A percentile compares a stretch with the other conserved stretches of the same genome.
These are phyloP conservation scores for Epichloe hybrida DNA, from an alignment of 2,329 filamentous ascomycete species.

Conservation along the genomic window DNA sequence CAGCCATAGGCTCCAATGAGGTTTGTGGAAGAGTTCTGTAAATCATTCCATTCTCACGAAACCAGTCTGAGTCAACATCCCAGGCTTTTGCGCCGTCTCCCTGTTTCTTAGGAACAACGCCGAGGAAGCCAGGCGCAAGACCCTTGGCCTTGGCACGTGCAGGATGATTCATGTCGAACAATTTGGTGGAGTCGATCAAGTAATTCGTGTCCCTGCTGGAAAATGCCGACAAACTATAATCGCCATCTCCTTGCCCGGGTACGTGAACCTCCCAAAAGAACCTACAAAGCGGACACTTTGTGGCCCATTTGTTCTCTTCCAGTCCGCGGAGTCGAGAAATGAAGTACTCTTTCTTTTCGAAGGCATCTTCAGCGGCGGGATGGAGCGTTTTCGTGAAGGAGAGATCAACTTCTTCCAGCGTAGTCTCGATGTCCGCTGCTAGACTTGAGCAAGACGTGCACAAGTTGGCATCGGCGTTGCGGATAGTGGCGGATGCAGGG, in stretches of 20 bases:
- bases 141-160: constrained; percentile 16
- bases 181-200: constrained; percentile 17
- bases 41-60: constrained; percentile 20
- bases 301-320: constrained; percentile 19
- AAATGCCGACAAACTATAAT: constrained; percentile 20
- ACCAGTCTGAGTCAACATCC: constrained; percentile 20
- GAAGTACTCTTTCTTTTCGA: constrained; percentile 19
- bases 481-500: constrained; percentile 9
- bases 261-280: constrained; percentile 21
- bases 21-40: constrained; percentile 17
- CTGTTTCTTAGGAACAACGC: constrained; percentile 21
- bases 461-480: constrained; percentile 17
- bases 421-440: constrained; percentile 20
- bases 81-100: constrained; percentile 15
- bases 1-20: constrained; percentile 9
- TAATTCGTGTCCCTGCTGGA: constrained; percentile 22
- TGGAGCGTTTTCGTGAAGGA: constrained; percentile 16
- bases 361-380: constrained; percentile 16
- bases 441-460: constrained; percentile 19
- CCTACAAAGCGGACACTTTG: constrained; percentile 22
- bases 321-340: constrained; percentile 15
- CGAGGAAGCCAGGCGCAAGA: constrained; percentile 17
- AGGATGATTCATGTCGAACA: constrained; percentile 19
- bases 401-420: constrained; percentile 18
- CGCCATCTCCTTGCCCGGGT: constrained; percentile 16